phyloP scores from a whole-genome alignment of 257 asterid species.

The Prunella vulgaris region DNA sequence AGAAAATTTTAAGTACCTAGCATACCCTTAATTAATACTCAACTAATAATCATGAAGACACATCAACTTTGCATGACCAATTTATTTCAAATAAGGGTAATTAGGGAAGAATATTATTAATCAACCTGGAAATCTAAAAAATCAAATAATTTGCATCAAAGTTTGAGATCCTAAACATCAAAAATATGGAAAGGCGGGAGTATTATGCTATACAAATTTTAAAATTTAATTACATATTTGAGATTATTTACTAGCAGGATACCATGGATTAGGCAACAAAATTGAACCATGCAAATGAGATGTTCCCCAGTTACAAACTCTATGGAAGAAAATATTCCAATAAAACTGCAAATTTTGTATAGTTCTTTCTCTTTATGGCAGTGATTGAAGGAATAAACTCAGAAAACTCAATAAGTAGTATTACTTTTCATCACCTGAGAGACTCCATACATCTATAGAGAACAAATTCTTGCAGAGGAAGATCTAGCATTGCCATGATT shows the following conservation, averaged over 20 bases:
- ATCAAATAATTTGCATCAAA: too few relatives aligned
- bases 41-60: not conserved
- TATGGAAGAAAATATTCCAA: not conserved
- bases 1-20: too few relatives aligned
- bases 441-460: not conserved
- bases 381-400: not conserved
- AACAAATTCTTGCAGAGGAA: not conserved
- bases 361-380: not conserved
- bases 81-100: too few relatives aligned
- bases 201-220: not conserved
- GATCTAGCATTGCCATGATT: not conserved
- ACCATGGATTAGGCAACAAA: constrained; percentile 10
- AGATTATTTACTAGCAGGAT: too few relatives aligned
- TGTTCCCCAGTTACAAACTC: constrained; percentile 5
- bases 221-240: not conserved
- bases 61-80: not conserved
- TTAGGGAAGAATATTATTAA: too few relatives aligned
- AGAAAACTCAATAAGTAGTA: not conserved
- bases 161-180: too few relatives aligned
- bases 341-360: not conserved
- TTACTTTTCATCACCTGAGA: not conserved
- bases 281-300: not conserved
- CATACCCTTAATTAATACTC: too few relatives aligned
- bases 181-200: too few relatives aligned
- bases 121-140: too few relatives aligned